phyloP scores from a whole-genome alignment of 108 stramenopile genomes.

The Thalassiosira profunda region DNA sequence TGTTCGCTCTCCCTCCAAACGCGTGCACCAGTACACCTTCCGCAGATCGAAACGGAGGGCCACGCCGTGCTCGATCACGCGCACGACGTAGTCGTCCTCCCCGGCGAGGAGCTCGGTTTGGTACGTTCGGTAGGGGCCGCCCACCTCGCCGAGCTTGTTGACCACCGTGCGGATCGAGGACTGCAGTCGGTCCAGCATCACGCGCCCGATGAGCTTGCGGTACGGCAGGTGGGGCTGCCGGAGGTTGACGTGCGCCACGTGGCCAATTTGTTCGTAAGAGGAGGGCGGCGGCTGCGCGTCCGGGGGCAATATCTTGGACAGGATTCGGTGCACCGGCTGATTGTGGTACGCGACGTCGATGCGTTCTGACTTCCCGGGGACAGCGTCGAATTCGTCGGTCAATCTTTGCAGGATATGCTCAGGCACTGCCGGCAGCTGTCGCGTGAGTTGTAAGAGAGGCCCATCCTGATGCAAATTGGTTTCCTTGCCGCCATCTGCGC shows the following conservation, averaged over 20 bases:
- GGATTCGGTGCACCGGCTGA: conserved; percentile 65
- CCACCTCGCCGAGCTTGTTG: conserved; percentile 93
- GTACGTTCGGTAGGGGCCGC: conserved; percentile 94
- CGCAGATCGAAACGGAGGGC: conserved; percentile 87
- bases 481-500: neutral
- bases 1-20: conserved; percentile 89
- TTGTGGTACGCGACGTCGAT: conserved; percentile 58
- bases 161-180: conserved; percentile 88
- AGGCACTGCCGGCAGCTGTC: conserved; percentile 21
- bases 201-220: conserved; percentile 86
- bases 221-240: conserved; percentile 81
- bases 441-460: neutral
- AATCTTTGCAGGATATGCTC: neutral
- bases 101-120: conserved; percentile 94
- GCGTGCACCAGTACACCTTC: conserved; percentile 97
- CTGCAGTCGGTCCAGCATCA: conserved; percentile 86
- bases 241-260: conserved; percentile 97
- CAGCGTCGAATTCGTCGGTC: conserved; percentile 6
- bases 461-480: neutral
- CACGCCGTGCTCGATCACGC: conserved; percentile 80
- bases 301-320: conserved; percentile 67
- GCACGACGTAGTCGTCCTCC: conserved; percentile 66
- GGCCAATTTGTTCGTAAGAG: conserved; percentile 95
- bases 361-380: neutral
- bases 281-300: conserved; percentile 69